These are phyloP conservation scores for Starmera quercuum DNA, from an alignment of 805 yeast species.

Conservation along the genomic window DNA sequence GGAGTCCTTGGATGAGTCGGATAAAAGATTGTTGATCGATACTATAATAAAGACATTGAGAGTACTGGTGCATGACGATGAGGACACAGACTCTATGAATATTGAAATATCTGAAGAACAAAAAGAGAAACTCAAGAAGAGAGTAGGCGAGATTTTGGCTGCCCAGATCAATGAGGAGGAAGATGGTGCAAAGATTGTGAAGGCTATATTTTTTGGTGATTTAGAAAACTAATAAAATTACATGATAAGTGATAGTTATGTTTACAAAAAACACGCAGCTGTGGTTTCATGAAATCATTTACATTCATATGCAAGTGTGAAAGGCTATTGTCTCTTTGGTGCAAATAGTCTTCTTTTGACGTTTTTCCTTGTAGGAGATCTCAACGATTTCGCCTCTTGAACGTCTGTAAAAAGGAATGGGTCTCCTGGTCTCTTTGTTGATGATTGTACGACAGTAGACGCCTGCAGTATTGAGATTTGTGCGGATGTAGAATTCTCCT, in stretches of 20 bases:
- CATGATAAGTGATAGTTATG: too few species aligned
- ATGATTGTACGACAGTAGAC: too few species aligned
- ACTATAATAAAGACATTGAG: slow-evolving; percentile 49
- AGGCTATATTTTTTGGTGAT: slow-evolving; percentile 74
- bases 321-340: slow-evolving; percentile 16
- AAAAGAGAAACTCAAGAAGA: slow-evolving; percentile 37
- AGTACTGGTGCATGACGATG: slow-evolving; percentile 31
- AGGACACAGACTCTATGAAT: slow-evolving; percentile 26
- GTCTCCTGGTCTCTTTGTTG: slow-evolving; percentile 10
- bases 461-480: too few species aligned
- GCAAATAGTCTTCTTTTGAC: slow-evolving; percentile 30
- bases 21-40: slow-evolving; percentile 39
- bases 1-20: slow-evolving; percentile 31
- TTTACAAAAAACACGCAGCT: too few species aligned
- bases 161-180: slow-evolving; percentile 37
- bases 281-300: too few species aligned
- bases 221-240: slow-evolving; percentile 8
- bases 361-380: slow-evolving; percentile 19
- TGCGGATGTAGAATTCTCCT: too few species aligned
- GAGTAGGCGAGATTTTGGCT: slow-evolving; percentile 57
- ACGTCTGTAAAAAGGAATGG: slow-evolving; percentile 10
- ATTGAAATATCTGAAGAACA: slow-evolving; percentile 28
- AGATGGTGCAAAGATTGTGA: slow-evolving; percentile 41
- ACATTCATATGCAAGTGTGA: too few species aligned
- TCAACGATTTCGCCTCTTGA: slow-evolving; percentile 14